phyloP scores from a whole-genome alignment of 176 grass and related monocot genomes.

The Triticum aestivum region IWGSC_CS_RefSeq_v2.1 NC_057804.1:110546715-110547214 shows the following conservation, averaged over 20 bases:
- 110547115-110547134: slow-evolving; percentile 8
- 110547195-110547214: neutral
- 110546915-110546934: neutral
- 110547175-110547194: slow-evolving; percentile 1
- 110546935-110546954: neutral
- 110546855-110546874: slow-evolving; percentile 4
- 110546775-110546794: neutral
- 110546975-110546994: neutral
- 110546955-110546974: neutral
- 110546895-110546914: neutral
- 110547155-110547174: neutral
- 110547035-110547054: neutral
- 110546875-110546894: neutral
- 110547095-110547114: neutral
- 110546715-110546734: slow-evolving; percentile 79
- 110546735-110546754: slow-evolving; percentile 62
- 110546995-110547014: neutral
- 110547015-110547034: neutral
- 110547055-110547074: neutral
- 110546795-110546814: neutral
- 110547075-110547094: neutral
- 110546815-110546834: neutral
- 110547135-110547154: neutral
- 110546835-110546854: neutral
- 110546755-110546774: slow-evolving; percentile 41